Base-by-base conservation (phyloP, 805 yeast genomes). In the Zygosaccharomyces bisporus region DNA sequence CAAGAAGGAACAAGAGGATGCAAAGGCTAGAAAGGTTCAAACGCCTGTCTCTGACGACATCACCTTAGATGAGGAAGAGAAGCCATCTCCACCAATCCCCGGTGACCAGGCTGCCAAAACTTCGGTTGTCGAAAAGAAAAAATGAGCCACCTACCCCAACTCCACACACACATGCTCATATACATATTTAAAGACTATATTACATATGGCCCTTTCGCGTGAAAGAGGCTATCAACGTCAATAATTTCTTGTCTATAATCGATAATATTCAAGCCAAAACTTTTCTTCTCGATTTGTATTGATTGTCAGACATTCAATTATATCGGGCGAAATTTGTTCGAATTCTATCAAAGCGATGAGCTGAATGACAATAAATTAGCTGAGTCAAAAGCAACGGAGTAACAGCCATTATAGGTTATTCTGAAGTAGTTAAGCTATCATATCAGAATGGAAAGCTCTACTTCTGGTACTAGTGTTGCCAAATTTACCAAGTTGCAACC, bases 1-100 rank as follows among this genome's bases (percentile, higher is more conserved):
- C 64, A 79, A 86, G 68, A 88, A 85, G 63, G 99, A 91, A 68
- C 81, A 79, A 67, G 77, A 78, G 61, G 86, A 90, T 63, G 91
- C 85, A 57, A 76, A 79, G 63, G 77, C 46, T 43, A 54, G 65
- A 45, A 43, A 37, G 31, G 43, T 45, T 8, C 53, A 49, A 29
- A 48, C 45, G 6, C 61, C 58, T n/a, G 59, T 66, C 14, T 52
- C 61, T 13, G 74, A 70, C 47, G 66, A 61, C 43, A 67, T 68
- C 32, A 59, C 61, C 14, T 53, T 69, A 43, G 73, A 69, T 46
- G 71, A 69, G 32, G 66, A 63, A 25, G 71, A 67, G 39, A 44
- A 39, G 18, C 37, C 50, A 8, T 43, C 34, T 6, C 43, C 58
- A 8, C 56, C 58, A 6, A 48, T 54, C 10, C 60, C 57, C 5